phyloP scores from a whole-genome alignment of 352 stramenopile species.

The Pythium guiyangense region DNA sequence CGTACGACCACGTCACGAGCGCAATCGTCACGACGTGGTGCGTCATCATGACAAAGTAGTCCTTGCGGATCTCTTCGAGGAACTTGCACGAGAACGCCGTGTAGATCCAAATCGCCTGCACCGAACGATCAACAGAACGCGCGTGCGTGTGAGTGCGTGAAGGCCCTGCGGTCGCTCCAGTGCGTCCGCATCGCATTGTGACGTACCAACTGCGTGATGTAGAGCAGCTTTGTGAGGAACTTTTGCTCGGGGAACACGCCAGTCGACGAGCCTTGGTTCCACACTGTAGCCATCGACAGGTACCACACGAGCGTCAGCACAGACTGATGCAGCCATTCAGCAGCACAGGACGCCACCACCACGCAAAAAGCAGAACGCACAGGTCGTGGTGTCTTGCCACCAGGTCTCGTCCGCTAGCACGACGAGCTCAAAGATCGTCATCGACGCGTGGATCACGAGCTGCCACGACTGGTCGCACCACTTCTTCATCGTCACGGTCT shows the following conservation, averaged over 20 bases:
- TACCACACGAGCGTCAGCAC: background rate
- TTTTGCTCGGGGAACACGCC: constrained; percentile 78
- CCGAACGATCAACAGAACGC: background rate
- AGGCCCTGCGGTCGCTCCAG: no score
- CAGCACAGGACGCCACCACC: background rate
- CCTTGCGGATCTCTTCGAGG: constrained; percentile 84
- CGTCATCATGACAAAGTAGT: constrained; percentile 90
- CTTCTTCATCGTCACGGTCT: constrained; percentile 83
- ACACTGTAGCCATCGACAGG: constrained; percentile 34
- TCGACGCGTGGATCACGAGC: constrained; percentile 74
- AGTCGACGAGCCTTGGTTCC: constrained; percentile 66
- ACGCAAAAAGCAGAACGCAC: constrained; percentile 26
- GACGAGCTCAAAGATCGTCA: constrained; percentile 82
- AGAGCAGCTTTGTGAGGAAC: constrained; percentile 78
- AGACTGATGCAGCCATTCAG: background rate
- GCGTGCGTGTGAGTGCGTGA: background rate
- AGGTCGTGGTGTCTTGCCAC: constrained; percentile 82
- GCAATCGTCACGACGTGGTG: constrained; percentile 87
- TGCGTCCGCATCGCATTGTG: background rate
- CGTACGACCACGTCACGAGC: constrained; percentile 82
- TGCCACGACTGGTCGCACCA: constrained; percentile 89
- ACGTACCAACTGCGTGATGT: constrained; percentile 76
- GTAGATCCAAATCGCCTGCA: constrained; percentile 86
- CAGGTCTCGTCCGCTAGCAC: constrained; percentile 79
- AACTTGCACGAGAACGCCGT: constrained; percentile 89